These are phyloP conservation scores for Trichoderma breve DNA, from an alignment of 2,329 filamentous ascomycete genomes.

Conservation along the genomic window DNA sequence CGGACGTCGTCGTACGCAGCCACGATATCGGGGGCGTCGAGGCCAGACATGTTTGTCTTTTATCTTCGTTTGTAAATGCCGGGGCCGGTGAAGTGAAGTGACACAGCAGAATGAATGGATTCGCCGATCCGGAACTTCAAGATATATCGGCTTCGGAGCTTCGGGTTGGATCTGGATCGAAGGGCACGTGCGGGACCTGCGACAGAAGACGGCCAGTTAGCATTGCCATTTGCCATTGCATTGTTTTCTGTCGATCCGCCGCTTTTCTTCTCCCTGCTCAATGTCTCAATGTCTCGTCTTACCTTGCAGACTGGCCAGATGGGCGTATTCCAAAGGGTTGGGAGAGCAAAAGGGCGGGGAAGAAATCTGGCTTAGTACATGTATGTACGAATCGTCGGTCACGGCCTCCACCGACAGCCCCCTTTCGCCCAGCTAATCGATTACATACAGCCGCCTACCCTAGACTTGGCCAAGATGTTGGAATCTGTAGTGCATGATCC, in stretches of 20 bases:
- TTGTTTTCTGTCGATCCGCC: neutral
- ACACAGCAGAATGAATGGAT: neutral
- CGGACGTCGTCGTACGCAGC: conserved; percentile 66
- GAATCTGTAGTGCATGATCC: neutral
- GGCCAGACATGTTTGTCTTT: conserved; percentile 49
- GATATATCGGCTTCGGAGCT: neutral
- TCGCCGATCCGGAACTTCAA: neutral
- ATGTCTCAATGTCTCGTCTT: neutral
- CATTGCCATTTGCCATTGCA: neutral
- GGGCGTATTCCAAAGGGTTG: neutral
- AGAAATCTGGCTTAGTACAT: conserved; percentile 1
- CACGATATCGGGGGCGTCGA: conserved; percentile 57
- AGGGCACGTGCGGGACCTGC: conserved; percentile 16
- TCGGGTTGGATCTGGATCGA: neutral
- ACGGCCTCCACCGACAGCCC: conserved; percentile 14
- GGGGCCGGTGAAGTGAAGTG: neutral
- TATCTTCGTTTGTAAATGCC: neutral
- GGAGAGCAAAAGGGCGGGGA: conserved; percentile 13
- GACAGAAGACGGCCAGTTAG: neutral
- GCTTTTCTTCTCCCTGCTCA: neutral
- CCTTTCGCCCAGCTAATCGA: conserved; percentile 5
- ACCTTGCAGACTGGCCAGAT: conserved; percentile 8
- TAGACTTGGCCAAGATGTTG: neutral
- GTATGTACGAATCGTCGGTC: conserved; percentile 7
- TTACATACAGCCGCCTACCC: neutral